Conservation (phyloP, 371 early-diverging fungal species). For the Thermomucor indicae-seudaticae region DNA sequence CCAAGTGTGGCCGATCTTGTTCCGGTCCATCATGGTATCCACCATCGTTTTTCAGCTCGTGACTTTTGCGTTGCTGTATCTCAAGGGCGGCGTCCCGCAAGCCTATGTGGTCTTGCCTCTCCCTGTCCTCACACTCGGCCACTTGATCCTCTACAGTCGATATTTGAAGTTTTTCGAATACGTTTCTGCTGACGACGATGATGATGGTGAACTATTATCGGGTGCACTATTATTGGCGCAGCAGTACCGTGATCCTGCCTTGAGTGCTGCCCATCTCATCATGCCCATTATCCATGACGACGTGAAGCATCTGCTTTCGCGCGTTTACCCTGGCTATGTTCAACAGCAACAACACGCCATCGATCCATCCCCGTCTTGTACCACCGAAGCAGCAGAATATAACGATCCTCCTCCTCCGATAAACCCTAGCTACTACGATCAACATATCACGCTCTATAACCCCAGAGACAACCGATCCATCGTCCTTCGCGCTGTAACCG, state of each 20-base stretch:
- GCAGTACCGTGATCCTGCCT: conserved; percentile 43
- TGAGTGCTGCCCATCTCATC: conserved; percentile 33
- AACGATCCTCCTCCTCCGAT: no score
- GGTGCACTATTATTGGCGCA: conserved; percentile 11
- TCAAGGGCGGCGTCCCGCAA: conserved; percentile 39
- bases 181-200: background rate
- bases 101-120: conserved; percentile 57
- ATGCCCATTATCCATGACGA: conserved; percentile 54
- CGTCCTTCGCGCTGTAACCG: no score
- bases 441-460: no score
- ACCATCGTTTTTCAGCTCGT: conserved; percentile 68
- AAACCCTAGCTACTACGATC: no score
- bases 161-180: background rate
- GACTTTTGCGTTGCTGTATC: conserved; percentile 58
- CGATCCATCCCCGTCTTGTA: no score
- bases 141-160: background rate
- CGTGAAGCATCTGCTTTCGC: conserved; percentile 44
- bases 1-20: conserved; percentile 70
- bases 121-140: conserved; percentile 55
- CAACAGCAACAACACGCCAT: no score
- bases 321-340: no score
- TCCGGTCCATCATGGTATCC: conserved; percentile 59
- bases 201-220: background rate
- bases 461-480: no score
- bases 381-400: no score